Conservation (phyloP, 2,329 filamentous ascomycete genomes). For the Colletotrichum cuscutae region DNA sequence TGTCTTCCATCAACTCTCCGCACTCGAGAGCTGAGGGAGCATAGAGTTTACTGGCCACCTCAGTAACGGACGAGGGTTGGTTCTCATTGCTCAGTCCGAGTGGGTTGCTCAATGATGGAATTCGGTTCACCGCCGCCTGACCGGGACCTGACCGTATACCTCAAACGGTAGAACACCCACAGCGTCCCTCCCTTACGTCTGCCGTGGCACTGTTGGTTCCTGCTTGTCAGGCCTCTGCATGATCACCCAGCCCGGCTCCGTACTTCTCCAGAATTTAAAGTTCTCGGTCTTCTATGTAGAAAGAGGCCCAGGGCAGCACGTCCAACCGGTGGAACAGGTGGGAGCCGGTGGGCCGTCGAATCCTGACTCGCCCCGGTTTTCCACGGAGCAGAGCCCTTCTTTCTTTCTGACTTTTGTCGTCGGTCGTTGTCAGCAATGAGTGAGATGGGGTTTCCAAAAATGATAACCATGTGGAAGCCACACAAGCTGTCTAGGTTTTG, state of each 20-base stretch:
- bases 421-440: constrained; percentile 28
- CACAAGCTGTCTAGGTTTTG: constrained; percentile 27
- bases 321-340: constrained; percentile 27
- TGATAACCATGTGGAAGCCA: constrained; percentile 36
- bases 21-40: neutral
- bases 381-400: constrained; percentile 27
- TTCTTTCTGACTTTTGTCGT: constrained; percentile 19
- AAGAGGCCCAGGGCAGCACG: constrained; percentile 12
- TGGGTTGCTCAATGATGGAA: neutral
- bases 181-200: neutral
- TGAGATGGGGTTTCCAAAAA: constrained; percentile 31
- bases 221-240: constrained; percentile 33
- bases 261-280: constrained; percentile 26
- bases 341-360: constrained; percentile 28
- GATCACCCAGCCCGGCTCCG: constrained; percentile 19
- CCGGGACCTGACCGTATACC: constrained; percentile 31
- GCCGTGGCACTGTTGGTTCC: constrained; percentile 21
- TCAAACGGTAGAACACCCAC: constrained; percentile 28
- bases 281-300: constrained; percentile 33
- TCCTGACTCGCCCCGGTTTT: constrained; percentile 27
- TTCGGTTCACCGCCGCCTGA: constrained; percentile 21
- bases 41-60: neutral
- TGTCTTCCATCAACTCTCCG: neutral
- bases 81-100: neutral
- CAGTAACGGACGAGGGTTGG: neutral